Base-by-base conservation (phyloP, 495 filamentous ascomycete genomes). In the Podospora tetraspora region DNA sequence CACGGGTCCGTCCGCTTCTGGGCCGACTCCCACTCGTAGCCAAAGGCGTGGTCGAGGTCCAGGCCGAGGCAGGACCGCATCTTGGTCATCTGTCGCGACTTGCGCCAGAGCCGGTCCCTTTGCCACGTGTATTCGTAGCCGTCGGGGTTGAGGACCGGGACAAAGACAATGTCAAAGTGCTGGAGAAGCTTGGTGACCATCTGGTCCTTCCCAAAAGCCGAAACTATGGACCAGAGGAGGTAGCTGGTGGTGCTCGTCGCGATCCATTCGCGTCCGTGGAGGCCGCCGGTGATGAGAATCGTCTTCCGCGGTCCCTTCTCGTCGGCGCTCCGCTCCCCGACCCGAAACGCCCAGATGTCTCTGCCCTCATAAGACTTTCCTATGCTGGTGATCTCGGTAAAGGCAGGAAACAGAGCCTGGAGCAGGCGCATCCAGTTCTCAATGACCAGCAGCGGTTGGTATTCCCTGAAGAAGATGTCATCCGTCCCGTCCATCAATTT, bases 241-340 rank as follows among this genome's bases (percentile, higher is more conserved):
- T 96, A 98, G 62, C 85, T 93, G n/a, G 96, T 92, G 0, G 93
- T 94, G 72, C 89, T 94, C 1, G 91, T 94, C 60, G 92, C 92
- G 69, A 99, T 95, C 95, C 95, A 99, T 81, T 99, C 95, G 10
- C 95, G 86, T 3, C 93, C 94, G 77, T 99, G 95, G 61, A 89
- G 85, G 24, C 94, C 95, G 32, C 93, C 95, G 0, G 88, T 86
- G 12, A 99, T 82, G 57, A 98, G 82, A 63, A 99, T 88, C 2
- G 91, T 94, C 75, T 93, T 92, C 25, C 79, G 77, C 0, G 84
- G 84, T 3, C 68, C 67, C 0, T 77, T 72, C 1, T 82, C 72
- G 12, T 78, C 34, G 74, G 63, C 79, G 81, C 6, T 82, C 75
- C 59, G 85, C 8, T 87, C 83, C 23, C 95, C 93, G n/a, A 98